These are phyloP conservation scores for Xylariaceae sp. DNA, from an alignment of 2,329 filamentous ascomycete species.

Conservation along the genomic window DNA sequence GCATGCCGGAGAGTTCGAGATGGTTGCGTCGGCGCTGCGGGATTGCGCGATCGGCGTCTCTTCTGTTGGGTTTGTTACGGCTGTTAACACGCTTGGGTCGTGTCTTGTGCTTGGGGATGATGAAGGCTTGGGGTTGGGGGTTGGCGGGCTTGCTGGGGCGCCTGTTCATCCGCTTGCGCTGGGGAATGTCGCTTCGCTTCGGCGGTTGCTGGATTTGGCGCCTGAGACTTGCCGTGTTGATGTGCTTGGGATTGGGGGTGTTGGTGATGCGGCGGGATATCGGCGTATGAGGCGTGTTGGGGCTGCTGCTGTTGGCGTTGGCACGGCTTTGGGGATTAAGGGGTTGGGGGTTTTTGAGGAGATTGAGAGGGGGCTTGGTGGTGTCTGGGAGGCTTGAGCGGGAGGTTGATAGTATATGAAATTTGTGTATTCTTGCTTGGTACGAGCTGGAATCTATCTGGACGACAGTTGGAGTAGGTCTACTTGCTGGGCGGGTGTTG, in stretches of 20 bases:
- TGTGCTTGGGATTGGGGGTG: constrained; percentile 70
- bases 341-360: constrained; percentile 60
- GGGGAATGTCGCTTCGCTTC: constrained; percentile 70
- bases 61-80: constrained; percentile 64
- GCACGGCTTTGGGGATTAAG: constrained; percentile 62
- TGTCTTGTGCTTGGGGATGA: constrained; percentile 52
- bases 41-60: constrained; percentile 27
- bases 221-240: constrained; percentile 48
- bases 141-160: constrained; percentile 69
- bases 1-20: constrained; percentile 59
- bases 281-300: constrained; percentile 63
- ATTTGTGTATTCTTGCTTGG: too few species aligned
- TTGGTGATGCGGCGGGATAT: constrained; percentile 59
- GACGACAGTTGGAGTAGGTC: too few species aligned
- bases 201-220: constrained; percentile 52
- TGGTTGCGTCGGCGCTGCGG: constrained; percentile 50
- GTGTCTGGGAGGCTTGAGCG: constrained; percentile 11
- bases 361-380: constrained; percentile 40
- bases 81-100: constrained; percentile 69
- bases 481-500: too few species aligned
- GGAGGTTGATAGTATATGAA: neutral
- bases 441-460: too few species aligned
- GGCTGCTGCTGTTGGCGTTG: constrained; percentile 63
- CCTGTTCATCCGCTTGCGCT: constrained; percentile 69
- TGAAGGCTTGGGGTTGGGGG: constrained; percentile 37